These are phyloP conservation scores for Ceratobasidium sp. DNA, from an alignment of 1,284 basidiomycete genomes.

Conservation along the genomic window DNA sequence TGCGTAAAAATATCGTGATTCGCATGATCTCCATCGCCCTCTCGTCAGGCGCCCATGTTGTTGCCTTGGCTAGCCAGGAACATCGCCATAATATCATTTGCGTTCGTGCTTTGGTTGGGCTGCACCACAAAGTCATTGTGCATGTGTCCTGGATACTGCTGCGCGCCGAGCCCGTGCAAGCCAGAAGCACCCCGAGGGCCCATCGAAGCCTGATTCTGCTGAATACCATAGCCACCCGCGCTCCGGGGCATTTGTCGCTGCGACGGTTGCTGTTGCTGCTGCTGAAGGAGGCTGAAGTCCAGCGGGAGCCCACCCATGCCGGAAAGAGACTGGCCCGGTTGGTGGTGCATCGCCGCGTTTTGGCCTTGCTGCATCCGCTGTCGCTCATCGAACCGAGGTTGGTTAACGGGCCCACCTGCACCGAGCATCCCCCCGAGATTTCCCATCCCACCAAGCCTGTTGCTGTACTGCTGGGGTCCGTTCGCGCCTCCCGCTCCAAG, in stretches of 20 bases:
- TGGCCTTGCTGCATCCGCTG: constrained; percentile 41
- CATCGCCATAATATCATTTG: constrained; percentile 42
- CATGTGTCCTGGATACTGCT: constrained; percentile 39
- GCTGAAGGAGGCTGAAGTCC: constrained; percentile 37
- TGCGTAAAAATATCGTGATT: constrained; percentile 15
- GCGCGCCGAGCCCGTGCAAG: constrained; percentile 34
- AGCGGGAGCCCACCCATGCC: constrained; percentile 37
- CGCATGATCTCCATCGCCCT: not conserved
- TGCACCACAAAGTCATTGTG: constrained; percentile 44
- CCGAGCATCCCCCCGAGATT: constrained; percentile 37
- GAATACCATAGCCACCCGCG: constrained; percentile 29
- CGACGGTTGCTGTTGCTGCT: constrained; percentile 31
- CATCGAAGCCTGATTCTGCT: constrained; percentile 35
- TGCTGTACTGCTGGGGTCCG: constrained; percentile 27
- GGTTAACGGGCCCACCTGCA: constrained; percentile 25
- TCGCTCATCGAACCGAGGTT: constrained; percentile 42
- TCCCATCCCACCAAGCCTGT: constrained; percentile 35
- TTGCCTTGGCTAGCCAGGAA: constrained; percentile 41
- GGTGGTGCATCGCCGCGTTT: constrained; percentile 31
- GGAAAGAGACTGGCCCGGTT: constrained; percentile 37
- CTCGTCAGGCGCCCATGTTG: constrained; percentile 35
- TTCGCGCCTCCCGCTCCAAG: constrained; percentile 59
- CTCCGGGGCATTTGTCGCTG: constrained; percentile 40
- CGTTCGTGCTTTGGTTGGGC: constrained; percentile 35
- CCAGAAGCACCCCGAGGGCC: constrained; percentile 40